These are phyloP conservation scores for Botrytis medusae DNA, from an alignment of 2,329 filamentous ascomycete species.

Conservation along the genomic window DNA sequence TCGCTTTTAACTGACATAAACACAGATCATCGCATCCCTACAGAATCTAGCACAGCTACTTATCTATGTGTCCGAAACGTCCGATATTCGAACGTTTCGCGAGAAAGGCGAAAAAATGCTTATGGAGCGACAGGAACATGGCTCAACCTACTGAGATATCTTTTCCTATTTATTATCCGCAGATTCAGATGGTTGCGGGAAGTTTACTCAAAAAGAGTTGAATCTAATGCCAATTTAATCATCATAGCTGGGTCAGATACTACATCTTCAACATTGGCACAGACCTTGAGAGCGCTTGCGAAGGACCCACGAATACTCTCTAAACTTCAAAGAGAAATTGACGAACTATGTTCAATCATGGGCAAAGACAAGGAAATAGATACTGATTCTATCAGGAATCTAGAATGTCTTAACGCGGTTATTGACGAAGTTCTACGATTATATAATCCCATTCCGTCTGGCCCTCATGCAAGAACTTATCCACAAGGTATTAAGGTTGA, in stretches of 20 bases:
- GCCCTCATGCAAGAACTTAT: constrained; percentile 23
- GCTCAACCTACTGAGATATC: constrained; percentile 25
- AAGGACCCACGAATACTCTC: constrained; percentile 16
- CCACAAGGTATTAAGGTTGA: constrained; percentile 23
- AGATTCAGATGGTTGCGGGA: constrained; percentile 16
- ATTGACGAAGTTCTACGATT: constrained; percentile 27
- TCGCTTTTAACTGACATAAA: not conserved
- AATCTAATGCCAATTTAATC: constrained; percentile 27
- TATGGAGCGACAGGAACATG: constrained; percentile 22
- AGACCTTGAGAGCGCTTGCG: constrained; percentile 17
- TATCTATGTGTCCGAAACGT: constrained; percentile 20
- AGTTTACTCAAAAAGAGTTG: constrained; percentile 24
- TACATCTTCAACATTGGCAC: constrained; percentile 19
- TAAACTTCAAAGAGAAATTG: constrained; percentile 27
- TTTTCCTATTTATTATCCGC: constrained; percentile 25
- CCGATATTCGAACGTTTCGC: constrained; percentile 23
- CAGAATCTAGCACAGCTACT: constrained; percentile 24
- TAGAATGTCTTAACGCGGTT: constrained; percentile 26
- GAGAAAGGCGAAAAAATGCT: constrained; percentile 24
- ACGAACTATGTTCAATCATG: not conserved
- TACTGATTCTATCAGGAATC: constrained; percentile 19
- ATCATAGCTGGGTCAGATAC: constrained; percentile 27
- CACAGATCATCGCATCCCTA: constrained; percentile 22
- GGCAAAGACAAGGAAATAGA: constrained; percentile 1
- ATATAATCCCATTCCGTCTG: constrained; percentile 24